phyloP scores from a whole-genome alignment of 2,329 filamentous ascomycete species.

The Atkinsonella hypoxylon region DNA sequence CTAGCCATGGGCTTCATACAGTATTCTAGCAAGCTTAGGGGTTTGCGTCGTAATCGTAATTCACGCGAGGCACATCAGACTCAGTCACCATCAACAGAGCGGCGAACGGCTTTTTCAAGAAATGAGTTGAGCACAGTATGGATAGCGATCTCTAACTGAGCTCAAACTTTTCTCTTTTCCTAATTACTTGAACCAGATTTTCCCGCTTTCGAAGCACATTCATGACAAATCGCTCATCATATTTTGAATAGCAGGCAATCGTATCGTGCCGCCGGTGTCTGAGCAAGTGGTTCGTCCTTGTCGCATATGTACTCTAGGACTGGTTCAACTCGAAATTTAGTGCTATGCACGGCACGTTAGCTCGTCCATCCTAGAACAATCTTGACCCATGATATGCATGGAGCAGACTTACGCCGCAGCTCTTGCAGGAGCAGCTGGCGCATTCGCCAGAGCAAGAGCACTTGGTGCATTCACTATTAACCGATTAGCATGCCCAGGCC shows the following conservation, averaged over 20 bases:
- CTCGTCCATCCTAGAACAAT: neutral
- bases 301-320: neutral
- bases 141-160: neutral
- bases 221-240: neutral
- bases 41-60: neutral
- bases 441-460: constrained; percentile 13
- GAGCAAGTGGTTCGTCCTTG: neutral
- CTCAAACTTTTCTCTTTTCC: neutral
- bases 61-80: neutral
- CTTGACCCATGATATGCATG: neutral
- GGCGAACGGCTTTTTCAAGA: neutral
- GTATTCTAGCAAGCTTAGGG: too few relatives aligned
- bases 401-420: constrained; percentile 11
- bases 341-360: neutral
- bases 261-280: neutral
- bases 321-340: neutral
- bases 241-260: neutral
- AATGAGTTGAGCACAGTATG: neutral
- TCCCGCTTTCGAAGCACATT: neutral
- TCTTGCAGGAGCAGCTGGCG: constrained; percentile 13
- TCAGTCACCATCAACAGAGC: neutral
- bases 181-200: neutral
- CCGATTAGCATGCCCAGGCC: neutral
- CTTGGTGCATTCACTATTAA: constrained; percentile 10
- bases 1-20: too few relatives aligned